A percentile compares a stretch with the other conserved stretches of the same genome.
These are phyloP conservation scores for Chrysosphaeria jannelii DNA, from an alignment of 2,329 filamentous ascomycete genomes.

Conservation along the genomic window DNA sequence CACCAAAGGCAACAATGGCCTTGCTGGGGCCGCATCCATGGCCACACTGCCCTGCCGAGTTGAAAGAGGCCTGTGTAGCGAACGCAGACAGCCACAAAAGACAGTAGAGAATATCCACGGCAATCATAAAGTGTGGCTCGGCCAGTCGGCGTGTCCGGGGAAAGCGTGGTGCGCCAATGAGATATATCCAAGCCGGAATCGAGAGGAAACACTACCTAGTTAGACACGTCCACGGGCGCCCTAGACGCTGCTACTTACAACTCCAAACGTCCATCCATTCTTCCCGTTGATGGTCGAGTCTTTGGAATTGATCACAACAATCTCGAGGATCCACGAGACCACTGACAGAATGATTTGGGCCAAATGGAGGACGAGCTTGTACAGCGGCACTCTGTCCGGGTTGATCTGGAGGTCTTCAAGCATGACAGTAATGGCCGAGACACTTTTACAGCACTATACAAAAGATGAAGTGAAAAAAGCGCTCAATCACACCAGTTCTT, in stretches of 20 bases:
- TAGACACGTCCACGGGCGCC: neutral
- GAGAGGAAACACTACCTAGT: conserved; percentile 27
- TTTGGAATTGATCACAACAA: conserved; percentile 22
- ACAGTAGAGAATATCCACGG: conserved; percentile 23
- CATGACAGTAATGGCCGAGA: too few species aligned
- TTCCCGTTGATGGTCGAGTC: conserved; percentile 21
- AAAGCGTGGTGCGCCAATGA: conserved; percentile 32
- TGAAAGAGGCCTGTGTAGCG: conserved; percentile 32
- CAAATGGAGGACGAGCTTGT: conserved; percentile 26
- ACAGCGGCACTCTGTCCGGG: conserved; percentile 19
- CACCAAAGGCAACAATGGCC: conserved; percentile 27
- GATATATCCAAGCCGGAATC: conserved; percentile 31
- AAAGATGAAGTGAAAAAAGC: too few species aligned
- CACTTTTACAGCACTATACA: too few species aligned
- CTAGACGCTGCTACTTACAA: conserved; percentile 15
- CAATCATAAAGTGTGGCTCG: conserved; percentile 28
- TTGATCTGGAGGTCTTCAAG: conserved; percentile 19
- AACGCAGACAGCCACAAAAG: conserved; percentile 38
- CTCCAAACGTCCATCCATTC: conserved; percentile 31
- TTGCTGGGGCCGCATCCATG: conserved; percentile 28
- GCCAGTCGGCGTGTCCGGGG: conserved; percentile 28
- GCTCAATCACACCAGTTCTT: too few species aligned
- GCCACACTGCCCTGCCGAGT: conserved; percentile 22
- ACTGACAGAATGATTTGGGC: conserved; percentile 22
- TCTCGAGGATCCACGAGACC: conserved; percentile 26